These are phyloP conservation scores for Sporopachydermia quercuum DNA, from an alignment of 805 yeast genomes.

Conservation along the genomic window DNA sequence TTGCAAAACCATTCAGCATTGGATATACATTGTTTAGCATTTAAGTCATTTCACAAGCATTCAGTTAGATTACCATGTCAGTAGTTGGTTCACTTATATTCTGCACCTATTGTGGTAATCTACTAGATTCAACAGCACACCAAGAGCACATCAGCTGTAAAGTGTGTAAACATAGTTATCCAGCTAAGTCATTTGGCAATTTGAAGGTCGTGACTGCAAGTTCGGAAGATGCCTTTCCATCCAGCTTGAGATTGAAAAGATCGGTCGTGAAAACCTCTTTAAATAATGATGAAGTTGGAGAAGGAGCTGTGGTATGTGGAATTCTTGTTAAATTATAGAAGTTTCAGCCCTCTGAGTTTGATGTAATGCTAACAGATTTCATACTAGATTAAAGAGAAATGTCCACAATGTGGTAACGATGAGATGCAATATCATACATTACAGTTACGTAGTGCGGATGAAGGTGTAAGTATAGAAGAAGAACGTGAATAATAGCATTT, in stretches of 20 bases:
- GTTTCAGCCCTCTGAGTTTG: no score
- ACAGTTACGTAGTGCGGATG: conserved; percentile 96
- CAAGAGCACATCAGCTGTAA: conserved; percentile 39
- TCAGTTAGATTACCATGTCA: no score
- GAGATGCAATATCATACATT: conserved; percentile 97
- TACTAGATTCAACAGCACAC: conserved; percentile 54
- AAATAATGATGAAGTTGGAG: conserved; percentile 65
- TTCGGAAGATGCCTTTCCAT: conserved; percentile 89
- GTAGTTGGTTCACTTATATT: conserved; percentile 91
- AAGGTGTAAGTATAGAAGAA: conserved; percentile 43
- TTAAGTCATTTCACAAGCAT: no score
- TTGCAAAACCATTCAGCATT: no score
- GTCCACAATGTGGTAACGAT: conserved; percentile 97
- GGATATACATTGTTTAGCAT: no score
- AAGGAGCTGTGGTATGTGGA: conserved; percentile 70
- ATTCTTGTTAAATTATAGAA: no score
- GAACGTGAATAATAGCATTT: no score
- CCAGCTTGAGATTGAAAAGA: conserved; percentile 60
- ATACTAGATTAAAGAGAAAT: conserved; percentile 77
- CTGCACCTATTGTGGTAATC: conserved; percentile 85
- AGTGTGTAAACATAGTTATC: conserved; percentile 30
- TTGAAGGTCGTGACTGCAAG: conserved; percentile 80
- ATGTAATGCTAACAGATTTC: conserved; percentile 1
- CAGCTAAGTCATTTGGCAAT: conserved; percentile 43
- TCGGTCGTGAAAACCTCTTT: conserved; percentile 84